Conservation (phyloP, 2,329 filamentous ascomycete species). For the Magnaporthiopsis incrustans region DNA sequence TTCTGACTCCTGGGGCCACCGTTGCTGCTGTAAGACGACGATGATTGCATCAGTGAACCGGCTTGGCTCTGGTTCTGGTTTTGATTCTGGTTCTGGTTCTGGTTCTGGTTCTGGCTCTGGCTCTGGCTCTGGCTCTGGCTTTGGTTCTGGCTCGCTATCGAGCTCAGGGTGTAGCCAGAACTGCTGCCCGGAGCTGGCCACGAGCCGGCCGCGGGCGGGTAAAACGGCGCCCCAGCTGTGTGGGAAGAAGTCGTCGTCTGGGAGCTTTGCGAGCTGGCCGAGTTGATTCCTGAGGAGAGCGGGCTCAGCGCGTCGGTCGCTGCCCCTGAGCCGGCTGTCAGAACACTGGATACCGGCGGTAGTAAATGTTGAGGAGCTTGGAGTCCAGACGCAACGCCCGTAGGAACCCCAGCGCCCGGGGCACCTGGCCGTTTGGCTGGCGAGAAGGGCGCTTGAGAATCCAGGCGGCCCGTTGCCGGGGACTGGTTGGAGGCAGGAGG, state of each 20-base stretch:
- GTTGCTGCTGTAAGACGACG: no score
- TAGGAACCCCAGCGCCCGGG: background rate
- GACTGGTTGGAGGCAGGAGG: background rate
- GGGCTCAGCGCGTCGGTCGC: conserved; percentile 52
- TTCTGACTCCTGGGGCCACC: no score
- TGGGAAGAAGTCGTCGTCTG: conserved; percentile 28
- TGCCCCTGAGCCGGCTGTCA: conserved; percentile 33
- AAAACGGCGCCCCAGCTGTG: conserved; percentile 19
- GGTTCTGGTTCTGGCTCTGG: background rate
- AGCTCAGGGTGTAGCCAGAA: conserved; percentile 3
- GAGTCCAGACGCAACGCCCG: background rate
- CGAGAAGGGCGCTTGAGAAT: no score
- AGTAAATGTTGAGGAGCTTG: background rate
- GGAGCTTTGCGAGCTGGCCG: conserved; percentile 47
- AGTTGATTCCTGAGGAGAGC: conserved; percentile 51
- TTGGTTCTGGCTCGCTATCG: background rate
- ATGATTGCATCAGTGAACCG: no score
- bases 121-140: background rate
- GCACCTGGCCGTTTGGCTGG: background rate
- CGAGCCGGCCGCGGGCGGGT: conserved; percentile 23
- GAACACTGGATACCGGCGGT: conserved; percentile 15
- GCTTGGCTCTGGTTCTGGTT: background rate
- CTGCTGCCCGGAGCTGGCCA: background rate
- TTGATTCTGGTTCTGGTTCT: background rate
- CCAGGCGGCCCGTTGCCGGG: no score